Percentiles rank a stretch among this genome's conserved stretches.
These are phyloP conservation scores for Abrus precatorius DNA, from an alignment of 306 rosid species.

Conservation along the genomic window DNA sequence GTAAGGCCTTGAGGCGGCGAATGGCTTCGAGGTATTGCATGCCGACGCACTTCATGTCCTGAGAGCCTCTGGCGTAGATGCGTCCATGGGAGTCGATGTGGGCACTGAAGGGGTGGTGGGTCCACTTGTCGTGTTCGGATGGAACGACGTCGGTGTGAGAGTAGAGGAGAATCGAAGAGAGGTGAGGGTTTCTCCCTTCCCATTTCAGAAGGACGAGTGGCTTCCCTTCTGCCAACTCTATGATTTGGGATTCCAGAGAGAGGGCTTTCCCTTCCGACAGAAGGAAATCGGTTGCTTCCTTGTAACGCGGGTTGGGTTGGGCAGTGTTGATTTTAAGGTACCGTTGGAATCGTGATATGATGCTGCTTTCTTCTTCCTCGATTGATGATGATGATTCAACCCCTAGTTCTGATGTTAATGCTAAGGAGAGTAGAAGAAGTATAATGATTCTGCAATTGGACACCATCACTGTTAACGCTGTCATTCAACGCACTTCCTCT, in stretches of 20 bases:
- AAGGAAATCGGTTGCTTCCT: slow-evolving; percentile 68
- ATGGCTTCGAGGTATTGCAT: slow-evolving; percentile 93
- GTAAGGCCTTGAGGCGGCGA: slow-evolving; percentile 63
- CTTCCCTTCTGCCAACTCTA: slow-evolving; percentile 72
- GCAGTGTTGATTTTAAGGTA: slow-evolving; percentile 87
- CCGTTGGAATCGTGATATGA: slow-evolving; percentile 74
- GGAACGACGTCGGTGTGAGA: slow-evolving; percentile 97
- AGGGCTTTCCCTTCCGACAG: slow-evolving; percentile 65
- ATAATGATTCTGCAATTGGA: neutral
- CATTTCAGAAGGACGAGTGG: slow-evolving; percentile 82
- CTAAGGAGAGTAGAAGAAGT: slow-evolving; percentile 3
- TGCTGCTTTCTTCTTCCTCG: neutral
- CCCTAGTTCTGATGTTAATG: slow-evolving; percentile 22
- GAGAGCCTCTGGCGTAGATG: slow-evolving; percentile 84
- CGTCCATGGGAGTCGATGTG: slow-evolving; percentile 63
- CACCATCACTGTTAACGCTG: neutral
- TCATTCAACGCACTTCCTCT: too few relatives aligned
- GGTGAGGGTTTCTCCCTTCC: slow-evolving; percentile 72
- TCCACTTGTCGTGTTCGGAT: slow-evolving; percentile 73
- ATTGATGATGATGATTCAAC: slow-evolving; percentile 14
- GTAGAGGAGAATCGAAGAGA: slow-evolving; percentile 82
- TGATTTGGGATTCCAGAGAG: slow-evolving; percentile 71
- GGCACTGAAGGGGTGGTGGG: slow-evolving; percentile 76
- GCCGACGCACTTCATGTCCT: slow-evolving; percentile 96
- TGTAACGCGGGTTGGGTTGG: slow-evolving; percentile 80